Conservation (phyloP, 495 filamentous ascomycete genomes). For the Aspergillus avenaceus region DNA sequence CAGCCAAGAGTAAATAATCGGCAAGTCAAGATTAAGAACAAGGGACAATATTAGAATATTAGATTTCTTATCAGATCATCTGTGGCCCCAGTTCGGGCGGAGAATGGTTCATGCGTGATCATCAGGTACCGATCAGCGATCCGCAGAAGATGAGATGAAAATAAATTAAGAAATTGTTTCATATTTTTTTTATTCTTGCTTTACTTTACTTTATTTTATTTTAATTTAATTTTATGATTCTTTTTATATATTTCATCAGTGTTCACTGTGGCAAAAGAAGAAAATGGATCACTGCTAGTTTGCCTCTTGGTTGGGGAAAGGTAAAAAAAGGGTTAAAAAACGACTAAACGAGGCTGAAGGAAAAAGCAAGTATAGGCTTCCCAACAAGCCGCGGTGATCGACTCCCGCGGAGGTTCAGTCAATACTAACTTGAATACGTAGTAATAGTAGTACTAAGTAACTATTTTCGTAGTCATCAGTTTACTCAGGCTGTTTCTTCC, state of each 20-base stretch:
- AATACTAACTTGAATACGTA: background rate
- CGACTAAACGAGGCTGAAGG: background rate
- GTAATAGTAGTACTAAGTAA: background rate
- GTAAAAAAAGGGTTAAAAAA: no score
- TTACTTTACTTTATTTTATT: background rate
- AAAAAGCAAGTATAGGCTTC: background rate
- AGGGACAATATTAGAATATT: background rate
- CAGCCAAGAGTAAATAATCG: background rate
- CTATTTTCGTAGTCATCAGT: background rate
- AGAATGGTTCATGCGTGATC: background rate
- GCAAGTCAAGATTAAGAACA: background rate
- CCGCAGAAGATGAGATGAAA: no score
- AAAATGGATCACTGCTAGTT: background rate
- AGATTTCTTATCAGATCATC: background rate
- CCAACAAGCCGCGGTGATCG: background rate
- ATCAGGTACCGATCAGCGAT: background rate
- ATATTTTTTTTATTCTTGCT: background rate
- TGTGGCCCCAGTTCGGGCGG: background rate
- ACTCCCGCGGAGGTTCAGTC: background rate
- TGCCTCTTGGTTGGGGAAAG: background rate
- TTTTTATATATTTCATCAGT: background rate
- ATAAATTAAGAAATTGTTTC: background rate
- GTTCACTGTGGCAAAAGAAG: background rate
- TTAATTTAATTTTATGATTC: background rate
- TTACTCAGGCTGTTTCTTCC: no score